Conservation (phyloP, 2,329 filamentous ascomycete genomes). For the Cladosporium sp. region DNA sequence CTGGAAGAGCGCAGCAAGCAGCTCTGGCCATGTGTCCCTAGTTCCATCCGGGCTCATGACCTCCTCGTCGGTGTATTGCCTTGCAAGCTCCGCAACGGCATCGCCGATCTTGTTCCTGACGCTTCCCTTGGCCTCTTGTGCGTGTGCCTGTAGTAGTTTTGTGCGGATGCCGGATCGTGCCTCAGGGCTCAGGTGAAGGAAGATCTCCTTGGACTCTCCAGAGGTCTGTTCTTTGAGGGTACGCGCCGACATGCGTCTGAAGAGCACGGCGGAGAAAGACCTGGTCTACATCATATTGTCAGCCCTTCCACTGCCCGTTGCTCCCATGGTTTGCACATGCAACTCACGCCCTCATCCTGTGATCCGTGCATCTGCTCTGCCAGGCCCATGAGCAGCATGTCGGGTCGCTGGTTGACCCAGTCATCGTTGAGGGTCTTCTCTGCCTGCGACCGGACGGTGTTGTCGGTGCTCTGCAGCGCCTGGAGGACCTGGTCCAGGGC, state of each 20-base stretch:
- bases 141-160: slow-evolving; percentile 75
- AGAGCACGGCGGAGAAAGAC: slow-evolving; percentile 88
- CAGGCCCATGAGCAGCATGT: slow-evolving; percentile 87
- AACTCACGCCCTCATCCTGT: slow-evolving; percentile 66
- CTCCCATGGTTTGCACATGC: background rate
- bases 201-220: slow-evolving; percentile 74
- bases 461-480: slow-evolving; percentile 86
- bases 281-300: slow-evolving; percentile 59
- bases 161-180: slow-evolving; percentile 75
- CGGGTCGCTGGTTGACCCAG: slow-evolving; percentile 78
- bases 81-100: slow-evolving; percentile 90
- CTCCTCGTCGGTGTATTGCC: slow-evolving; percentile 82
- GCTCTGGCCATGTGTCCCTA: slow-evolving; percentile 74
- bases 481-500: slow-evolving; percentile 83
- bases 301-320: background rate
- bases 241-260: slow-evolving; percentile 88
- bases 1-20: slow-evolving; percentile 80
- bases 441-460: slow-evolving; percentile 75
- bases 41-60: slow-evolving; percentile 27
- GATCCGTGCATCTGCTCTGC: slow-evolving; percentile 84
- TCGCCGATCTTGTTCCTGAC: slow-evolving; percentile 96
- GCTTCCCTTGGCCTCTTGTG: slow-evolving; percentile 64
- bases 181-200: slow-evolving; percentile 70
- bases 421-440: slow-evolving; percentile 87
- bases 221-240: slow-evolving; percentile 68